These are phyloP conservation scores for Sphagnurus paluster DNA, from an alignment of 1,284 basidiomycete genomes.

Conservation along the genomic window DNA sequence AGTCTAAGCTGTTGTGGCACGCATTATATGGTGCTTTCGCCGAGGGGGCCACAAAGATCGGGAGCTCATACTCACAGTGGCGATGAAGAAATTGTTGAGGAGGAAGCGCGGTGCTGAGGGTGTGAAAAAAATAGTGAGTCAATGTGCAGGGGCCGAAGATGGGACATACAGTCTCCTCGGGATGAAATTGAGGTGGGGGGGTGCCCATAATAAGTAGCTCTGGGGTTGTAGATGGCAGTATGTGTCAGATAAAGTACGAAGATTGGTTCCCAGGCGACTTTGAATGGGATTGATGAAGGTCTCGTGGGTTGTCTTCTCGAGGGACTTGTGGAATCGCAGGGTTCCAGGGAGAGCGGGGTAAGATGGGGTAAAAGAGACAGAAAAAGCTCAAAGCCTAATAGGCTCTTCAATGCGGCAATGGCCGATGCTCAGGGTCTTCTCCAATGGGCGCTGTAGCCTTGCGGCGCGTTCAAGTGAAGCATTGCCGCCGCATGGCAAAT, in stretches of 20 bases:
- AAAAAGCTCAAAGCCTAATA: constrained; percentile 16
- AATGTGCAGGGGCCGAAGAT: not conserved
- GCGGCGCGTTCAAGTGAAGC: not conserved
- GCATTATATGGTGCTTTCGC: constrained; percentile 1
- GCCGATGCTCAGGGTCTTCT: constrained; percentile 10
- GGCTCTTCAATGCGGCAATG: constrained; percentile 15
- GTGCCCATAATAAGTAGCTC: constrained; percentile 1
- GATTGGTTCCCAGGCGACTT: constrained; percentile 2
- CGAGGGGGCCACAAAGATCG: constrained; percentile 3
- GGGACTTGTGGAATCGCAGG: constrained; percentile 3
- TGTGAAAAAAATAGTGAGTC: constrained; percentile 2
- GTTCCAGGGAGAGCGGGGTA: constrained; percentile 4
- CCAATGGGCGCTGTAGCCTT: not conserved
- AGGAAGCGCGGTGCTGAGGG: constrained; percentile 3
- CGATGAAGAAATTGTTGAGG: constrained; percentile 8
- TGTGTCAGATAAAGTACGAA: constrained; percentile 3
- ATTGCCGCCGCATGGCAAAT: constrained; percentile 8
- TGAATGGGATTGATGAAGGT: constrained; percentile 1
- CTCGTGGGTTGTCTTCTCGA: constrained; percentile 2
- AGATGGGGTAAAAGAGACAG: constrained; percentile 3
- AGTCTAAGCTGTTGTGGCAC: constrained; percentile 9
- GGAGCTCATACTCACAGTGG: constrained; percentile 15
- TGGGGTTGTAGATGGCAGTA: not conserved
- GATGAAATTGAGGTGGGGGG: constrained; percentile 6
- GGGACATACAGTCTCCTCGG: constrained; percentile 13